These are phyloP conservation scores for Chrysoporthe cubensis DNA, from an alignment of 2,329 filamentous ascomycete species.

Conservation along the genomic window DNA sequence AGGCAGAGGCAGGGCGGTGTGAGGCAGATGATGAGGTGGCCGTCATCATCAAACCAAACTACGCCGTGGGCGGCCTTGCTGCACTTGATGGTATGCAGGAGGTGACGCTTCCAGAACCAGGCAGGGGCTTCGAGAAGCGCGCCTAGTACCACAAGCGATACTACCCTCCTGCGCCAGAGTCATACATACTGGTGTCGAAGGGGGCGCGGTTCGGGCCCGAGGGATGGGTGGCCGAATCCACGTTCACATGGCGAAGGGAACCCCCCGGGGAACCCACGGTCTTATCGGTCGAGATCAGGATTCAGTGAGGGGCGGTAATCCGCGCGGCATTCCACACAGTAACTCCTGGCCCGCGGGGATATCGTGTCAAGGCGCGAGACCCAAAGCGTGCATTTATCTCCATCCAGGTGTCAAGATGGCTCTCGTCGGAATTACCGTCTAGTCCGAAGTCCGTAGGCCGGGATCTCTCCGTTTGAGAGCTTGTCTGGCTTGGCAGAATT, in stretches of 20 bases:
- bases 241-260: background rate
- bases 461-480: too few relatives aligned
- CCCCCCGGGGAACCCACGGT: background rate
- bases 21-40: background rate
- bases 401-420: too few relatives aligned
- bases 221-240: conserved; percentile 3
- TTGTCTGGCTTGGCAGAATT: too few relatives aligned
- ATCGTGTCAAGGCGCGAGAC: background rate
- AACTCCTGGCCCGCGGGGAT: background rate
- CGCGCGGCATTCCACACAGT: background rate
- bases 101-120: background rate
- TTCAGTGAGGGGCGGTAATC: background rate
- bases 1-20: background rate
- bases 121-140: conserved; percentile 5
- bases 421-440: too few relatives aligned
- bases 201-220: background rate
- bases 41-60: background rate
- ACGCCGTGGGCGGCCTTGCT: background rate
- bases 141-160: conserved; percentile 7
- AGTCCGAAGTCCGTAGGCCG: too few relatives aligned
- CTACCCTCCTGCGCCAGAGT: background rate
- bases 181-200: background rate
- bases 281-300: background rate
- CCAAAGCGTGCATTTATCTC: background rate
- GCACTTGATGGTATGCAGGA: background rate